phyloP scores from a whole-genome alignment of 257 asterid species.

The Forsythia viridissima region DNA sequence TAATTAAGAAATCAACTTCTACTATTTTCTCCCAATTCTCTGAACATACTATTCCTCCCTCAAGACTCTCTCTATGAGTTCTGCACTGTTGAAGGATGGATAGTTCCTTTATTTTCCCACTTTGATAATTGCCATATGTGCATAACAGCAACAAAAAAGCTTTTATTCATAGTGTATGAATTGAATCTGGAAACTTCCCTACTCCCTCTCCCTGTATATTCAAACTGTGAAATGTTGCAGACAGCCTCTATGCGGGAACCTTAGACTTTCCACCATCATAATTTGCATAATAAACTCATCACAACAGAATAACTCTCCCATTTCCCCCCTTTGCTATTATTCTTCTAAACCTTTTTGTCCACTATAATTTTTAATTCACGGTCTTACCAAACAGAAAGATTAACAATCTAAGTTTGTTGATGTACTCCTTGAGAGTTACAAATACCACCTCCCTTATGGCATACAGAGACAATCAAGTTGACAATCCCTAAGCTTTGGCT shows the following conservation, averaged over 20 bases:
- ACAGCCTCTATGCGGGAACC: background rate
- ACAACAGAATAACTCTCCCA: constrained; percentile 1
- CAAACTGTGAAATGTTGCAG: background rate
- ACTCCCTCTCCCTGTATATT: background rate
- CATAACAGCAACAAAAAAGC: background rate
- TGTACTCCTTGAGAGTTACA: background rate
- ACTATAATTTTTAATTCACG: background rate
- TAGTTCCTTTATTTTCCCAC: background rate
- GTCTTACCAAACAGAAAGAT: background rate
- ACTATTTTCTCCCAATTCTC: background rate
- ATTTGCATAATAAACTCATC: background rate
- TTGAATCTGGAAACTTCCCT: background rate
- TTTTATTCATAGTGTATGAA: background rate
- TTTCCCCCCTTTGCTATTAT: background rate
- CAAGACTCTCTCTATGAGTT: background rate
- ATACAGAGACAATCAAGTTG: background rate
- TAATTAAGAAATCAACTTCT: background rate
- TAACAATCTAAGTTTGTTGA: no score
- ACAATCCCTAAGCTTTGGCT: constrained; percentile 2
- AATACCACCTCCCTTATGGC: background rate
- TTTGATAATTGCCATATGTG: background rate
- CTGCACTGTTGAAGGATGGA: background rate
- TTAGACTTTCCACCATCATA: background rate
- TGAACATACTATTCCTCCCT: background rate
- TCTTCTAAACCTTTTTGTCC: background rate